These are phyloP conservation scores for Eucalyptus microcorys DNA, from an alignment of 345 rosid genomes.

Conservation along the genomic window DNA sequence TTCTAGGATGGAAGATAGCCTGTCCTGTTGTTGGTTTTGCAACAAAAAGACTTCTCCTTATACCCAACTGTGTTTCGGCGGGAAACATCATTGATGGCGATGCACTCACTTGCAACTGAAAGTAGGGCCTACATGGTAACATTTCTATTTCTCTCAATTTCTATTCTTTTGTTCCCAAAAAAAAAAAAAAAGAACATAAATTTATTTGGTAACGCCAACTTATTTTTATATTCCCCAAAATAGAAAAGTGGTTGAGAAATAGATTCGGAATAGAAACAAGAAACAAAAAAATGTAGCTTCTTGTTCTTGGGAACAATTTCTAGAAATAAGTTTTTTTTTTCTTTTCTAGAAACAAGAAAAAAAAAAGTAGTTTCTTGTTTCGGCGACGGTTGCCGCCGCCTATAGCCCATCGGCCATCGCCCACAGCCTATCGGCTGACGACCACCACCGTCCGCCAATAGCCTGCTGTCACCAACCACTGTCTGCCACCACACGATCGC, in stretches of 20 bases:
- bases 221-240: no score
- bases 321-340: no score
- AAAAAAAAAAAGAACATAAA: accelerated
- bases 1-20: no score
- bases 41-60: no score
- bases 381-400: accelerated
- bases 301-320: no score
- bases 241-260: accelerated
- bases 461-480: accelerated
- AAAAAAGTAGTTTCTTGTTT: no score
- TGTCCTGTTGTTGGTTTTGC: no score
- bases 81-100: no score
- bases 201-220: accelerated
- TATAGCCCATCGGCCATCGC: accelerated
- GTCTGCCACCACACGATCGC: accelerated
- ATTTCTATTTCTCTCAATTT: accelerated
- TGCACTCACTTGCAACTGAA: no score
- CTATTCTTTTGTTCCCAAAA: accelerated
- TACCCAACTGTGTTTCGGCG: accelerated
- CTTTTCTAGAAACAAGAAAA: no score
- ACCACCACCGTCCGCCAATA: accelerated
- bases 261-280: accelerated
- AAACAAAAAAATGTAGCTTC: no score
- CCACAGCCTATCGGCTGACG: accelerated
- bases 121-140: no score